phyloP scores from a whole-genome alignment of 2,329 filamentous ascomycete genomes.

The Fusarium sp. region DNA sequence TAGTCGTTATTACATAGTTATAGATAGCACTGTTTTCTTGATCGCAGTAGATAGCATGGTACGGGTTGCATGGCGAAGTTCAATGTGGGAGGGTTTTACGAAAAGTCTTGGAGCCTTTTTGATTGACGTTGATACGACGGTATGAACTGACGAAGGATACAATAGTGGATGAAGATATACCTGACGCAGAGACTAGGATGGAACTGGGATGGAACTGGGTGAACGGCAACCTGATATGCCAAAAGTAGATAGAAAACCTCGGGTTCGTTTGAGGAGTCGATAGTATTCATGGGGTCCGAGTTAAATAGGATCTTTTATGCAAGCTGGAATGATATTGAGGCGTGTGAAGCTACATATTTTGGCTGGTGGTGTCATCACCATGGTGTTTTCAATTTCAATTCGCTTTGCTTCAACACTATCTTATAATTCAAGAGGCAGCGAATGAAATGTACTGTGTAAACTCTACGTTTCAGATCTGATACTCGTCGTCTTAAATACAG shows the following conservation, averaged over 20 bases:
- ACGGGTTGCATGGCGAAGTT: constrained; percentile 44
- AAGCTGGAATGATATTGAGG: constrained; percentile 10
- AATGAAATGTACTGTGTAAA: neutral
- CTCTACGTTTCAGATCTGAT: neutral
- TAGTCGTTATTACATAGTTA: constrained; percentile 48
- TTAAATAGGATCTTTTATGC: constrained; percentile 33
- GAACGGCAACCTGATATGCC: constrained; percentile 27
- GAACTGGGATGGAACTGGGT: constrained; percentile 11
- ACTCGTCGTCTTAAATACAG: neutral
- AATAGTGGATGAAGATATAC: constrained; percentile 37
- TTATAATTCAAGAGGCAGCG: neutral
- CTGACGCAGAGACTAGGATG: constrained; percentile 7
- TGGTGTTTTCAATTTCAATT: neutral
- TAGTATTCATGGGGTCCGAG: constrained; percentile 33
- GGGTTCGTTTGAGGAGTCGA: constrained; percentile 24
- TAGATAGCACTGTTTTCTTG: constrained; percentile 49
- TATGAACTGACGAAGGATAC: constrained; percentile 36
- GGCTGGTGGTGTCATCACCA: neutral
- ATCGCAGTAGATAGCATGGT: constrained; percentile 46
- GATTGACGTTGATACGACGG: constrained; percentile 41
- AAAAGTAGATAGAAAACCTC: constrained; percentile 34
- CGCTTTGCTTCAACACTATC: no score
- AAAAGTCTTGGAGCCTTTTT: constrained; percentile 37
- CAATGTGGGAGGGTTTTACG: constrained; percentile 13
- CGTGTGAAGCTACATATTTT: neutral